phyloP scores from a whole-genome alignment of 108 stramenopile species.

The Skeletonema potamos region DNA sequence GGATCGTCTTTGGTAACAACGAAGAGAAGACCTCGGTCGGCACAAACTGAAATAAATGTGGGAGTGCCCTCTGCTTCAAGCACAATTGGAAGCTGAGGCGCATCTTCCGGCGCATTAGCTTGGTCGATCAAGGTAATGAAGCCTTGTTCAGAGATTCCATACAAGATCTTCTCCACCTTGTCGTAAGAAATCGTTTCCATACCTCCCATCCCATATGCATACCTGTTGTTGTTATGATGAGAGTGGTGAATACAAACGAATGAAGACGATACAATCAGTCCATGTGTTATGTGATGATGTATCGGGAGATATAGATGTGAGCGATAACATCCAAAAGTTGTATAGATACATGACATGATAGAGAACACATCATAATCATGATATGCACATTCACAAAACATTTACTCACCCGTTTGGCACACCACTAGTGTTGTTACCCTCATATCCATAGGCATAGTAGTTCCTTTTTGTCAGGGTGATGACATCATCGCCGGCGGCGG shows the following conservation, averaged over 20 bases:
- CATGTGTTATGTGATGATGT: background rate
- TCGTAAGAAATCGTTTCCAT: conserved; percentile 44
- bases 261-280: background rate
- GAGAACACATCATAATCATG: no score
- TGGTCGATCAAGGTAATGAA: conserved; percentile 48
- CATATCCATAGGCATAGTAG: conserved; percentile 31
- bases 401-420: conserved; percentile 21
- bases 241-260: background rate
- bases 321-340: background rate
- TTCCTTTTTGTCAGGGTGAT: background rate
- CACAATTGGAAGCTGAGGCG: conserved; percentile 22
- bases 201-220: conserved; percentile 52
- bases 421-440: conserved; percentile 13
- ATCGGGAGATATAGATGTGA: background rate
- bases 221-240: conserved; percentile 13
- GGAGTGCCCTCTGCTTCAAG: conserved; percentile 6
- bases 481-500: background rate
- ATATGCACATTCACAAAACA: no score
- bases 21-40: conserved; percentile 32
- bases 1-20: conserved; percentile 28
- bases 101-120: conserved; percentile 11
- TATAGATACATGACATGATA: background rate
- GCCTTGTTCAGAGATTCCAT: conserved; percentile 44
- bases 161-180: conserved; percentile 42
- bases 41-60: conserved; percentile 32